A percentile compares a stretch with the other conserved stretches of the same genome.
phyloP scores from a whole-genome alignment of 2,329 filamentous ascomycete species.

The Penicillium sp. region DNA sequence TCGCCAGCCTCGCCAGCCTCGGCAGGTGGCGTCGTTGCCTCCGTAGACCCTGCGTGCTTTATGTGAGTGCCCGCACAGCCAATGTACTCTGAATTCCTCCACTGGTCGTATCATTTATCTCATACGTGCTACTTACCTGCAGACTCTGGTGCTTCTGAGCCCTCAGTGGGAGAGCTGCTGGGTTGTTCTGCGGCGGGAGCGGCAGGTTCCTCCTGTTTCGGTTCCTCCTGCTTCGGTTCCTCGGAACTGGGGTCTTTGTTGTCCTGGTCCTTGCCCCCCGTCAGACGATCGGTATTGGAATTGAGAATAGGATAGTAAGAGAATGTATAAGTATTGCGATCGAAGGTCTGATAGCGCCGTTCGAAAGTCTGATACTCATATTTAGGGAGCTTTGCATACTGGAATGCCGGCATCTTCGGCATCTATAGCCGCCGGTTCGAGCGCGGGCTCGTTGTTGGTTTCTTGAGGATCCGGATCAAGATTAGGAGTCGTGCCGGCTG shows the following conservation, averaged over 20 bases:
- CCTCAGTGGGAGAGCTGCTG: conserved; percentile 25
- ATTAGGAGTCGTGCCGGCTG: conserved; percentile 26
- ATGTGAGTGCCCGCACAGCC: conserved; percentile 13
- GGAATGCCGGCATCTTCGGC: conserved; percentile 38
- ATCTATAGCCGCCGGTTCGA: conserved; percentile 31
- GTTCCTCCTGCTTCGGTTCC: conserved; percentile 32
- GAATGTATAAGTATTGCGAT: conserved; percentile 39
- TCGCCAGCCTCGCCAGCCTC: conserved; percentile 23
- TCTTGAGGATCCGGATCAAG: conserved; percentile 19
- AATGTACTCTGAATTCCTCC: not conserved
- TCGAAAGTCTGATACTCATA: conserved; percentile 45
- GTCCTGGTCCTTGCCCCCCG: conserved; percentile 38
- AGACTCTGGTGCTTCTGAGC: conserved; percentile 25
- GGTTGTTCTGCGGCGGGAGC: conserved; percentile 17
- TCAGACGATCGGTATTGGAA: conserved; percentile 33
- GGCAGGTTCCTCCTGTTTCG: conserved; percentile 5
- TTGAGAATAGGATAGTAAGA: conserved; percentile 37
- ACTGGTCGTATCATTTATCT: not conserved
- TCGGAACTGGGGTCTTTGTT: conserved; percentile 30
- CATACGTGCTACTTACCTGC: conserved; percentile 27
- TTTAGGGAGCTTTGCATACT: conserved; percentile 46
- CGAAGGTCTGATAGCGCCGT: conserved; percentile 45
- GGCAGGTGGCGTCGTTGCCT: conserved; percentile 28
- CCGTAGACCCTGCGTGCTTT: conserved; percentile 25
- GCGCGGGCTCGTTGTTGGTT: conserved; percentile 23